Conservation (phyloP, 305 asterid genomes). For the Stenogyne calaminthoides region DNA sequence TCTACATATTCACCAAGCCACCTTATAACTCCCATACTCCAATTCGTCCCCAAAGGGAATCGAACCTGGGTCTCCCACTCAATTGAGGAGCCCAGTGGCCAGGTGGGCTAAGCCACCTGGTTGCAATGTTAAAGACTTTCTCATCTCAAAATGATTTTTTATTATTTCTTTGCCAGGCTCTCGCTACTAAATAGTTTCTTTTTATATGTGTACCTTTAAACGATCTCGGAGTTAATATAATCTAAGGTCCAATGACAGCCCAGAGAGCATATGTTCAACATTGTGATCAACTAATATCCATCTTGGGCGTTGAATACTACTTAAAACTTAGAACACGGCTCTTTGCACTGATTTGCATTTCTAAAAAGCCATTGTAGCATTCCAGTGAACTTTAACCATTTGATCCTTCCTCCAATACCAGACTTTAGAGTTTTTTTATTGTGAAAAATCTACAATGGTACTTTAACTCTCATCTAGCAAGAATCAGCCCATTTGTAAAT, state of each 20-base stretch:
- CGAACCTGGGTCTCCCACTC: too few species aligned
- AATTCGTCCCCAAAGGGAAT: too few species aligned
- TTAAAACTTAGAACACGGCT: not conserved
- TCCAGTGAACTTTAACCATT: not conserved
- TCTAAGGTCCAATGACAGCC: not conserved
- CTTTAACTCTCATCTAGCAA: not conserved
- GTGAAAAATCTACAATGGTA: slow-evolving; percentile 6
- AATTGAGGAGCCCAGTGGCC: too few species aligned
- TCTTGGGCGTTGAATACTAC: not conserved
- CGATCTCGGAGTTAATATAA: not conserved
- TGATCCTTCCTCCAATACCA: not conserved
- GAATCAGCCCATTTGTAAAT: not conserved
- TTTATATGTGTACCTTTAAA: not conserved
- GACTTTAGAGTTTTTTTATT: not conserved
- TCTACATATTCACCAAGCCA: too few species aligned
- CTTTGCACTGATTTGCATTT: not conserved
- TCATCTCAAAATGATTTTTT: not conserved
- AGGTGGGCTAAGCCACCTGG: too few species aligned
- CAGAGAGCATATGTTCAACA: not conserved
- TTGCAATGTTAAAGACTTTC: not conserved
- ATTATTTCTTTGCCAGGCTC: not conserved
- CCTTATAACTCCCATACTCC: too few species aligned
- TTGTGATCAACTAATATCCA: not conserved
- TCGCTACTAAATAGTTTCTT: not conserved
- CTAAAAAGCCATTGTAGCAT: not conserved